These are phyloP conservation scores for Leavenworthia alabamica DNA, from an alignment of 345 rosid species.

Conservation along the genomic window DNA sequence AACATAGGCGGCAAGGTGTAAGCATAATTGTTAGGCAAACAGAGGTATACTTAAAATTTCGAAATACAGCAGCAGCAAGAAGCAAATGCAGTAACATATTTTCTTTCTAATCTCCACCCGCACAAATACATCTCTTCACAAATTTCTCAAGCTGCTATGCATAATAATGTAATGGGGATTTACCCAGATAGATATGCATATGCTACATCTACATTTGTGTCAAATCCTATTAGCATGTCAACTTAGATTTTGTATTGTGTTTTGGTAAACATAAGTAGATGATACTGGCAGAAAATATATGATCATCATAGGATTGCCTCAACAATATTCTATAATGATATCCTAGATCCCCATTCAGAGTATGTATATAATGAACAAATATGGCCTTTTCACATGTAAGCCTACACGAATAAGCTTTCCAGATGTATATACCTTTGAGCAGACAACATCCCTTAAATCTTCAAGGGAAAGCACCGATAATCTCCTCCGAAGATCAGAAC, in stretches of 20 bases:
- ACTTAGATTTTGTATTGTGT: background rate
- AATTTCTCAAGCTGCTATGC: background rate
- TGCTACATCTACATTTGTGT: background rate
- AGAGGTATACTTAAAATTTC: background rate
- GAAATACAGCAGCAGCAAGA: background rate
- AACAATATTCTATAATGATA: background rate
- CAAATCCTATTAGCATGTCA: background rate
- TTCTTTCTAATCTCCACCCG: background rate
- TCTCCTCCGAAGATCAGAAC: conserved; percentile 81
- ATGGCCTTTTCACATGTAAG: background rate
- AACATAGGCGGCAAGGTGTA: conserved; percentile 17
- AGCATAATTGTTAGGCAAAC: background rate
- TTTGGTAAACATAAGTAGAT: conserved; percentile 2
- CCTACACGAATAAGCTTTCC: background rate
- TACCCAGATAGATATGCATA: background rate
- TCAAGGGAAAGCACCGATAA: conserved; percentile 66
- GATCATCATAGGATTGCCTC: background rate
- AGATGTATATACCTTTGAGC: conserved; percentile 63
- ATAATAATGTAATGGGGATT: background rate
- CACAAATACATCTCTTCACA: conserved; percentile 5
- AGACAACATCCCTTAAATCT: conserved; percentile 86
- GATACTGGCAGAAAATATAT: background rate
- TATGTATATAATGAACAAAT: background rate
- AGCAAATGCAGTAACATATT: background rate
- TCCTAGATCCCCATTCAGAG: background rate